Conservation (phyloP, 768 basidiomycete species). For the Russula ochroleuca region DNA sequence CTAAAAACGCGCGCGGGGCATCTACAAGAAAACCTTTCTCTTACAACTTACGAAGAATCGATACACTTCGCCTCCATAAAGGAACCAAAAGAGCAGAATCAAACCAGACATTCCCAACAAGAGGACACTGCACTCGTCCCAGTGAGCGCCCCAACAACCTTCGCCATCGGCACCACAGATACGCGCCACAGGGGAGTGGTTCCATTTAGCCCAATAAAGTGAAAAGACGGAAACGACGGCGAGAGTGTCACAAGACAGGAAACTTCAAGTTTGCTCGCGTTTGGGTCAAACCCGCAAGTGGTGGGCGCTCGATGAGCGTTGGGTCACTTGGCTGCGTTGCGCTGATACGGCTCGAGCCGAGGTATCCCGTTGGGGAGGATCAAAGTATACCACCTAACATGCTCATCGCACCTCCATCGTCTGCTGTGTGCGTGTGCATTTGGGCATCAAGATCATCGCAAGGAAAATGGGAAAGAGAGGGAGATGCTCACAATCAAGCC, state of each 20-base stretch:
- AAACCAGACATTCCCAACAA: slow-evolving; percentile 77
- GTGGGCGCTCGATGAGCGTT: too few species aligned
- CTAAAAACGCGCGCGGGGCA: slow-evolving; percentile 34
- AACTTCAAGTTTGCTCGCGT: slow-evolving; percentile 71
- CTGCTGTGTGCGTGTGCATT: slow-evolving; percentile 43
- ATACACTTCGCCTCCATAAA: slow-evolving; percentile 65
- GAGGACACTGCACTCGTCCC: slow-evolving; percentile 77
- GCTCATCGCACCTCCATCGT: slow-evolving; percentile 81
- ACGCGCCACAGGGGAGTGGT: slow-evolving; percentile 42
- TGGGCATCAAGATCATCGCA: not conserved
- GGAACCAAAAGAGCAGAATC: slow-evolving; percentile 81
- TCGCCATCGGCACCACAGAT: not conserved
- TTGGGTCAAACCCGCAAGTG: slow-evolving; percentile 82
- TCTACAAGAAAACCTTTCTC: not conserved
- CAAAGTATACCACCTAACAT: slow-evolving; percentile 85
- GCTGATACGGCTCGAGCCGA: slow-evolving; percentile 82
- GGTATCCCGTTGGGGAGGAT: slow-evolving; percentile 82
- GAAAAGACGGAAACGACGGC: slow-evolving; percentile 85
- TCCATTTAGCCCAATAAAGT: slow-evolving; percentile 80
- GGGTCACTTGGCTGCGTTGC: too few species aligned
- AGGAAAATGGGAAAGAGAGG: slow-evolving; percentile 17
- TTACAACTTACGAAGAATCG: slow-evolving; percentile 58
- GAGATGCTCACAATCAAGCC: slow-evolving; percentile 70
- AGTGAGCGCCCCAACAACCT: not conserved
- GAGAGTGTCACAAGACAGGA: slow-evolving; percentile 55